phyloP scores from a whole-genome alignment of 208 protist species.

The Trypanosoma grayi region DNA sequence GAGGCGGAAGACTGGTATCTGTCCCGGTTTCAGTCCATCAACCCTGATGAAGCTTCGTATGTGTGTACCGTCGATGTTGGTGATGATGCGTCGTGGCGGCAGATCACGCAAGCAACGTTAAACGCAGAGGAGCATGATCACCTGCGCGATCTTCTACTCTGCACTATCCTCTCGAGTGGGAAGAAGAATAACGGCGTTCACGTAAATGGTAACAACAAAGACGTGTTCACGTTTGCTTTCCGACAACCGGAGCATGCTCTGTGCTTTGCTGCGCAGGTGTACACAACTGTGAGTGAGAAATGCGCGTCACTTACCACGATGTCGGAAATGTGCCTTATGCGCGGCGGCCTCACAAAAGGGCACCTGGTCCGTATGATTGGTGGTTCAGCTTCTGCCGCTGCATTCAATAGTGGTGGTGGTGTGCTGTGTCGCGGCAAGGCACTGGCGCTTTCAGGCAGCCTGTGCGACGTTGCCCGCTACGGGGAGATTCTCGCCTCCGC shows the following conservation, averaged over 20 bases:
- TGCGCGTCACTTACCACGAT: slow-evolving; percentile 20
- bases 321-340: slow-evolving; percentile 64
- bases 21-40: slow-evolving; percentile 42
- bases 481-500: slow-evolving; percentile 80
- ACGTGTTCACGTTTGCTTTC: slow-evolving; percentile 85
- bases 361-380: slow-evolving; percentile 3
- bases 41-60: slow-evolving; percentile 59
- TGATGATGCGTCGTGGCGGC: slow-evolving; percentile 57
- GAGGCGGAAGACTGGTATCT: slow-evolving; percentile 68
- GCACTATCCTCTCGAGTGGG: slow-evolving; percentile 47
- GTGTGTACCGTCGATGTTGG: slow-evolving; percentile 79
- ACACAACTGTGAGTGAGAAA: slow-evolving; percentile 59
- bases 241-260: slow-evolving; percentile 74
- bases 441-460: slow-evolving; percentile 61
- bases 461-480: slow-evolving; percentile 61
- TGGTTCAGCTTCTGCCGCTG: background rate
- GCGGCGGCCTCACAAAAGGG: slow-evolving; percentile 49
- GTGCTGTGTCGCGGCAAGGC: slow-evolving; percentile 30
- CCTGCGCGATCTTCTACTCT: slow-evolving; percentile 43
- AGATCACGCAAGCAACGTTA: slow-evolving; percentile 34
- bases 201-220: slow-evolving; percentile 77
- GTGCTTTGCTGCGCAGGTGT: slow-evolving; percentile 69
- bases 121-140: slow-evolving; percentile 43
- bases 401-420: background rate
- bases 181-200: slow-evolving; percentile 70